Conservation (phyloP, 1,139 yeast genomes). For the Geotrichum citri-aurantii region DNA sequence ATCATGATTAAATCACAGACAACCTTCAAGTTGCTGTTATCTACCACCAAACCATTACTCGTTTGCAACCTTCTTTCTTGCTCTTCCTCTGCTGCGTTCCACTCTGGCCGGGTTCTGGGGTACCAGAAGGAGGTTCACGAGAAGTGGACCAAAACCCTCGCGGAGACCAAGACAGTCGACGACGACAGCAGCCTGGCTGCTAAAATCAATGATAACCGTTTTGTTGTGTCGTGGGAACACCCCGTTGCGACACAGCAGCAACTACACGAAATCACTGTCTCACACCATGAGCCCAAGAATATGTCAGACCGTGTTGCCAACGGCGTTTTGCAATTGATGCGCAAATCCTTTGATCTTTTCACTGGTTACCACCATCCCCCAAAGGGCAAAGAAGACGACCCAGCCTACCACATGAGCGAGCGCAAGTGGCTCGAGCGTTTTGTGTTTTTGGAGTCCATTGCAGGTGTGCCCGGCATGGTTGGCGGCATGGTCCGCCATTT, state of each 20-base stretch:
- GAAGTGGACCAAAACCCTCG: conserved; percentile 14
- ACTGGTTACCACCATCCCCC: conserved; percentile 60
- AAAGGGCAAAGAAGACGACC: conserved; percentile 39
- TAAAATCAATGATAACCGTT: conserved; percentile 10
- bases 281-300: conserved; percentile 50
- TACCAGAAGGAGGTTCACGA: conserved; percentile 13
- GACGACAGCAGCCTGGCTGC: neutral
- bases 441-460: conserved; percentile 65
- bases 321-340: conserved; percentile 41
- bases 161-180: conserved; percentile 5
- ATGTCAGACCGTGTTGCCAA: conserved; percentile 51
- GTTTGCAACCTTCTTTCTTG: neutral
- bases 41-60: neutral
- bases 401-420: conserved; percentile 54
- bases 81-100: neutral
- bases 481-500: conserved; percentile 66
- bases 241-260: conserved; percentile 9
- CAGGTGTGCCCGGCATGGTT: conserved; percentile 77
- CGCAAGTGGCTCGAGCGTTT: conserved; percentile 63
- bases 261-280: conserved; percentile 36
- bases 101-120: neutral
- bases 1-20: neutral
- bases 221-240: conserved; percentile 18
- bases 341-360: conserved; percentile 52
- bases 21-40: neutral